These are phyloP conservation scores for Graphilbum fragrans DNA, from an alignment of 2,329 filamentous ascomycete species.

Conservation along the genomic window DNA sequence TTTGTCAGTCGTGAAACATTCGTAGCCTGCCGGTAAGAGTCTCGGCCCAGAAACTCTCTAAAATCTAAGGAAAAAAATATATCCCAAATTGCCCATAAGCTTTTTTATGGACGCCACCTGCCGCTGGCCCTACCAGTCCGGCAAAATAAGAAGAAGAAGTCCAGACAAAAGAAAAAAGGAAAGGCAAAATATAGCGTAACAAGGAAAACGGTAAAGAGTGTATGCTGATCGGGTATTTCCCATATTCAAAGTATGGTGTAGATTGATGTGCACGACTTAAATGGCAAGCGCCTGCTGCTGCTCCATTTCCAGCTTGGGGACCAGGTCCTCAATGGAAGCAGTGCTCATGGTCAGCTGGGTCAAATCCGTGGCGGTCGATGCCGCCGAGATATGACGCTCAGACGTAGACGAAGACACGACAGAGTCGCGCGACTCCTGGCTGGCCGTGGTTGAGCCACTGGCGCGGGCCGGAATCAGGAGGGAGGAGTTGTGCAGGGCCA, in stretches of 20 bases:
- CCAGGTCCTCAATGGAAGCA: constrained; percentile 24
- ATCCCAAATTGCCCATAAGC: not conserved
- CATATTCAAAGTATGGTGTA: not conserved
- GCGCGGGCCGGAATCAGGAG: constrained; percentile 29
- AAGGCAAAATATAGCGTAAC: not conserved
- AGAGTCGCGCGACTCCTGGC: constrained; percentile 33
- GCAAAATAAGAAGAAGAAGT: not conserved
- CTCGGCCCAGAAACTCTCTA: not conserved
- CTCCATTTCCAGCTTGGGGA: constrained; percentile 2
- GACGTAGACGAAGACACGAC: constrained; percentile 31
- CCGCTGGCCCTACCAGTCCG: not conserved
- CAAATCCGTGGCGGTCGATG: constrained; percentile 39
- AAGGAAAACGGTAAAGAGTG: not conserved
- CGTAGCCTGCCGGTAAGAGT: not conserved
- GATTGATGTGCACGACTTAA: not conserved
- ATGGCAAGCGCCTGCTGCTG: not conserved
- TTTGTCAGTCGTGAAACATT: not conserved
- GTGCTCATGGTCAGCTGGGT: constrained; percentile 43
- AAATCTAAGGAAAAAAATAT: not conserved
- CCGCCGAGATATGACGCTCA: constrained; percentile 39
- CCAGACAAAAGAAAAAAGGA: not conserved
- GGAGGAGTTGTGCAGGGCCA: constrained; percentile 20
- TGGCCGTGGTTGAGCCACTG: constrained; percentile 43
- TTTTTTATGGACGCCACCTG: not conserved
- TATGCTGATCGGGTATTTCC: not conserved